Evolutionary conservation across 805 yeast genomes (phyloP), one percentile per base, ranked within the genome.

Genomic region (Candida pseudoglaebosa): DNA sequence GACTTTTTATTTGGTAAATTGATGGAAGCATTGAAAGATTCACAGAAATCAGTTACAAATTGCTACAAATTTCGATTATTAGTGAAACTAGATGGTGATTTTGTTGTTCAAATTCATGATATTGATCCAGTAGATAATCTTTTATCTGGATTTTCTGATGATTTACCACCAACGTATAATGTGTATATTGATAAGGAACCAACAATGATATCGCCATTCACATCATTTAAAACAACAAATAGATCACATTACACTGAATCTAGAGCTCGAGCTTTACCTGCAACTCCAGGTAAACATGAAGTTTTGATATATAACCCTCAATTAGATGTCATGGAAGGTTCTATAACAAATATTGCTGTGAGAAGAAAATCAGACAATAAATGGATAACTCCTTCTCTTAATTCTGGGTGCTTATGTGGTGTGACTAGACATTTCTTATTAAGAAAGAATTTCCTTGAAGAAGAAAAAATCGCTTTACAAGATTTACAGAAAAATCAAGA

Each of bases 331-430:
- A 67, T 82, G 61, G 99, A 91, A 59, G 95, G 95, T 0, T 78
- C 93, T 2, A 80, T 88, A 13, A 80, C 93, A 10, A 87, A 84
- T 50, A 71, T 90, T 8, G 97, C 96, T 0, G 61, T 89, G 29
- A 61, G 55, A 49, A 57, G 78, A 36, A 53, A 49, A 28, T 31
- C 40, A 3, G 52, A 49, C 5, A 75, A 71, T 32, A 54, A 57
- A 19, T 93, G 95, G 91, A 62, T 80, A 3, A 91, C 98, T 0
- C 98, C 99, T 1, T 64, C 70, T n/a, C 64, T 89, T 21, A 65
- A 78, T 1, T 64, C 78, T 10, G 98, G 98, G 0, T 87, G 96
- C 54, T 67, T 91, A 34, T 81, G 88, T 59, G 97, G 98, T 8
- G 88, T 84, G 0, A 77, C 79, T 50, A 70, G 98, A 48, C 78